phyloP scores from a whole-genome alignment of 2,329 filamentous ascomycete species.

The Coniochaeta sp. region DNA sequence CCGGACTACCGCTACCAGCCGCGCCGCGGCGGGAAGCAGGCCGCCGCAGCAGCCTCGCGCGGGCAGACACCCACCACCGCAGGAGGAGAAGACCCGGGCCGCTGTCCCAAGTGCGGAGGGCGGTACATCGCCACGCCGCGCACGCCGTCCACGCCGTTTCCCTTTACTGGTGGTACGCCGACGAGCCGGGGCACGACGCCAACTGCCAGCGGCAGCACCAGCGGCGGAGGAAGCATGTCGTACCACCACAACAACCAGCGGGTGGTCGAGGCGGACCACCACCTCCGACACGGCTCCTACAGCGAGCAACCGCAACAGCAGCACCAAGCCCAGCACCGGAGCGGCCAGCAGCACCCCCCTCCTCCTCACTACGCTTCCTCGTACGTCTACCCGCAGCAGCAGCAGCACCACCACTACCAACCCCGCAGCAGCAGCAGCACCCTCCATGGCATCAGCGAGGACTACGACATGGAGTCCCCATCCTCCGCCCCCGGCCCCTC shows the following conservation, averaged over 20 bases:
- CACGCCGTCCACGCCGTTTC: conserved; percentile 45
- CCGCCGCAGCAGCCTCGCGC: conserved; percentile 6
- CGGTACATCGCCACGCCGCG: conserved; percentile 56
- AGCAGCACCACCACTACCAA: conserved; percentile 10
- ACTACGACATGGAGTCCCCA: conserved; percentile 26
- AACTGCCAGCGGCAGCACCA: background rate
- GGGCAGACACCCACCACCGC: conserved; percentile 9
- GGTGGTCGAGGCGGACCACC: conserved; percentile 20
- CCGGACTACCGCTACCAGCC: conserved; percentile 94
- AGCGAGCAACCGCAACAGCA: background rate
- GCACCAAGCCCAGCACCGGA: background rate
- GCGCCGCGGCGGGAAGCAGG: conserved; percentile 48
- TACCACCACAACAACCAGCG: conserved; percentile 17
- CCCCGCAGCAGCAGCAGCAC: background rate
- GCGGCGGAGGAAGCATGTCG: conserved; percentile 1
- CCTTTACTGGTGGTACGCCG: conserved; percentile 26
- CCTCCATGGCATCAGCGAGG: conserved; percentile 30
- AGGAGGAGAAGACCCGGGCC: conserved; percentile 39
- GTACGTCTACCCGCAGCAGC: background rate
- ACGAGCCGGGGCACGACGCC: conserved; percentile 16
- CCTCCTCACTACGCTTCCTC: no score
- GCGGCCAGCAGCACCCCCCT: no score
- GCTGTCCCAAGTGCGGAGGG: conserved; percentile 67
- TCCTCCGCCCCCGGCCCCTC: no score
- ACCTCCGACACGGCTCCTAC: conserved; percentile 20